These are phyloP conservation scores for Monosporascus ibericus DNA, from an alignment of 2,329 filamentous ascomycete genomes.

Conservation along the genomic window DNA sequence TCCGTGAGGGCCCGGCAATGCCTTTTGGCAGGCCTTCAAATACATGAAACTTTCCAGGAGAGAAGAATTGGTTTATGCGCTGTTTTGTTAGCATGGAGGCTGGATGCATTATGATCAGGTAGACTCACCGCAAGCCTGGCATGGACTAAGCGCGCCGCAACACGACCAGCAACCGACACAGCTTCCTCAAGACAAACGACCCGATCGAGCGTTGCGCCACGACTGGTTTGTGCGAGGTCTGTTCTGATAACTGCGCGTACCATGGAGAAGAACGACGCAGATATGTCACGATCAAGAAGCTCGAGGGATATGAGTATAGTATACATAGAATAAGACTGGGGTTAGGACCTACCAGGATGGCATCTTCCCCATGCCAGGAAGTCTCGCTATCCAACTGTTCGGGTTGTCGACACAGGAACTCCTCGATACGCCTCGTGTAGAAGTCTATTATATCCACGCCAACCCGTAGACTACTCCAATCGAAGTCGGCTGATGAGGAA, in stretches of 20 bases:
- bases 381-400: slow-evolving; percentile 23
- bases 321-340: background rate
- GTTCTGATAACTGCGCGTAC: slow-evolving; percentile 32
- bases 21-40: slow-evolving; percentile 38
- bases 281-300: slow-evolving; percentile 44
- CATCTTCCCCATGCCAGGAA: slow-evolving; percentile 40
- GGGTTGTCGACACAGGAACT: slow-evolving; percentile 33
- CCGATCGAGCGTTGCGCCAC: slow-evolving; percentile 18
- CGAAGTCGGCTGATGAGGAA: slow-evolving; percentile 34
- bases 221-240: slow-evolving; percentile 12
- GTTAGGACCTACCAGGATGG: slow-evolving; percentile 29
- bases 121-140: slow-evolving; percentile 35
- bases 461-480: slow-evolving; percentile 41
- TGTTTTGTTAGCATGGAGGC: slow-evolving; percentile 19
- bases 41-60: slow-evolving; percentile 40
- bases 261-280: slow-evolving; percentile 42
- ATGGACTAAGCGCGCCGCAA: slow-evolving; percentile 39
- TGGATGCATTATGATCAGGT: slow-evolving; percentile 4
- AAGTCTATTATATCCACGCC: slow-evolving; percentile 41
- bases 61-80: slow-evolving; percentile 40
- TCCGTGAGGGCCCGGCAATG: slow-evolving; percentile 35
- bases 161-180: slow-evolving; percentile 38
- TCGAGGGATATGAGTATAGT: slow-evolving; percentile 12
- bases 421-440: slow-evolving; percentile 40
- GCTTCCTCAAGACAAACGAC: slow-evolving; percentile 36